Percentiles rank a stretch among this genome's conserved stretches.
Conservation (phyloP, 1,284 basidiomycete species). For the Ceratobasidium sp. region DNA sequence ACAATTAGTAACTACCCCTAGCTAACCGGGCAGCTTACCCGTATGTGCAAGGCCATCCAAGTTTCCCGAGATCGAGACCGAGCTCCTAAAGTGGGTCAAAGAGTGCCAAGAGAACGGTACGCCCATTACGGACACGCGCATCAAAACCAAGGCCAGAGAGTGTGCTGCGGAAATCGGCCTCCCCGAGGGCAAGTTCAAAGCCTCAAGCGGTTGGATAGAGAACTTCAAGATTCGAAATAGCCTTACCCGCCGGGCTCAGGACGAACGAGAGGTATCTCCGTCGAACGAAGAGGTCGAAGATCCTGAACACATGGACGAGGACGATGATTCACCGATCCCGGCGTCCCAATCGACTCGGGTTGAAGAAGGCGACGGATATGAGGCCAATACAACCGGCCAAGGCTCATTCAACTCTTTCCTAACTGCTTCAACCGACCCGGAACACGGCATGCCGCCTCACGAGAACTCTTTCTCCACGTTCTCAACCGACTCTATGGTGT, state of each 20-base stretch:
- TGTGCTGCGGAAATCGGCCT: slow-evolving; percentile 65
- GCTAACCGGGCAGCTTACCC: slow-evolving; percentile 19
- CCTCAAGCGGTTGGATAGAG: slow-evolving; percentile 88
- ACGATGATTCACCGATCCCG: slow-evolving; percentile 1
- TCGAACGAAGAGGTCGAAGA: slow-evolving; percentile 6
- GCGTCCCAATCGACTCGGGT: slow-evolving; percentile 12
- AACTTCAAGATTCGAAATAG: slow-evolving; percentile 85
- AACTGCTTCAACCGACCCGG: slow-evolving; percentile 1
- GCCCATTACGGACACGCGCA: slow-evolving; percentile 70
- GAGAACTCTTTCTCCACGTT: slow-evolving; percentile 26
- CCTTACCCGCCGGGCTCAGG: slow-evolving; percentile 26
- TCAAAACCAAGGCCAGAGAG: slow-evolving; percentile 74
- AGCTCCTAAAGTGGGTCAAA: slow-evolving; percentile 66
- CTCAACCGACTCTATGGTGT: slow-evolving; percentile 18
- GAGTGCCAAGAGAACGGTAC: slow-evolving; percentile 59
- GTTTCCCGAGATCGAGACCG: slow-evolving; percentile 76
- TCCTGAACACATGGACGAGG: slow-evolving; percentile 24
- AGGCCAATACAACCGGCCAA: neutral
- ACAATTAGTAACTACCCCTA: neutral
- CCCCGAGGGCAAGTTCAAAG: slow-evolving; percentile 81
- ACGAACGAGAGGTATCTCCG: neutral
- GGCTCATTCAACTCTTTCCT: slow-evolving; percentile 8
- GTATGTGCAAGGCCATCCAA: slow-evolving; percentile 65
- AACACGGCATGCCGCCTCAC: neutral
- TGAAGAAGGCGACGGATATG: slow-evolving; percentile 10